These are phyloP conservation scores for Melaleuca alternifolia DNA, from an alignment of 345 rosid genomes.

Conservation along the genomic window DNA sequence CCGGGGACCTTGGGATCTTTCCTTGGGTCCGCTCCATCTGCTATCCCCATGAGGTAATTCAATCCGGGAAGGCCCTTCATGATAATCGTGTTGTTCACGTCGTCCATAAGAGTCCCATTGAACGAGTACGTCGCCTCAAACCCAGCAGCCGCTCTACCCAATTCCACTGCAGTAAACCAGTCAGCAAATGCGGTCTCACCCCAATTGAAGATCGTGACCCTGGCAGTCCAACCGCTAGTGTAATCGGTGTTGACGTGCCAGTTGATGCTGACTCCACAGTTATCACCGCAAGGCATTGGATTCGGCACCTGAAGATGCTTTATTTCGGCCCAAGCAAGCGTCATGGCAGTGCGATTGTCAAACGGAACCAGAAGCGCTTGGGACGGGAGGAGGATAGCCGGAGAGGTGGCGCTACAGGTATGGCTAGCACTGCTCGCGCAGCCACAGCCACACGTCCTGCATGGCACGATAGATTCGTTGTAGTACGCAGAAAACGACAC, in stretches of 20 bases:
- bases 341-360: conserved; percentile 56
- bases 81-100: conserved; percentile 43
- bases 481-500: conserved; percentile 87
- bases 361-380: conserved; percentile 73
- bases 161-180: conserved; percentile 76
- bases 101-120: conserved; percentile 42
- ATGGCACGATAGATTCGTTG: conserved; percentile 82
- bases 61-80: conserved; percentile 77
- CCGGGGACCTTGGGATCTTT: conserved; percentile 69
- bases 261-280: conserved; percentile 83
- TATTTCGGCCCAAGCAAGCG: conserved; percentile 53
- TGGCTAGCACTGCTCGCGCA: conserved; percentile 33
- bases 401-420: conserved; percentile 53
- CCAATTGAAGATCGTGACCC: conserved; percentile 88
- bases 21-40: conserved; percentile 41
- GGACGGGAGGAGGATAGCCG: conserved; percentile 67
- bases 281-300: conserved; percentile 77
- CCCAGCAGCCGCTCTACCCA: conserved; percentile 55
- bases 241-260: conserved; percentile 78
- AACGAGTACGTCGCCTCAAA: conserved; percentile 73
- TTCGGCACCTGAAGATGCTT: conserved; percentile 50
- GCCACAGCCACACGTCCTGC: conserved; percentile 85
- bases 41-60: conserved; percentile 63
- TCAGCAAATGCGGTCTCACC: conserved; percentile 52
- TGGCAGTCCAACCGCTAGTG: conserved; percentile 66